phyloP scores from a whole-genome alignment of 75 land plant species.

The Sequoia sempervirens region DNA sequence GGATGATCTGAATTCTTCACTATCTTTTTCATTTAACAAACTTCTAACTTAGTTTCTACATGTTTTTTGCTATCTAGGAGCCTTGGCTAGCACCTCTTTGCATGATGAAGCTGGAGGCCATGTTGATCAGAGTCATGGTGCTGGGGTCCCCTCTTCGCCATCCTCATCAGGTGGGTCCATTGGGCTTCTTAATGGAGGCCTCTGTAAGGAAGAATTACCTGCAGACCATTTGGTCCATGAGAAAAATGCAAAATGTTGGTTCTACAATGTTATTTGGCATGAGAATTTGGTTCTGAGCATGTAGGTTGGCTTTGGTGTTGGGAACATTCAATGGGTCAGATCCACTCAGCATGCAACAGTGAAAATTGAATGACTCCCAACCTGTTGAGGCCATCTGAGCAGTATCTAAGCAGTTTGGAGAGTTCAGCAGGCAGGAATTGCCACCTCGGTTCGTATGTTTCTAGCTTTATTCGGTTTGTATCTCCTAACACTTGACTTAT shows the following conservation, averaged over 20 bases:
- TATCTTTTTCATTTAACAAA: not conserved
- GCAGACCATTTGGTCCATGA: constrained; percentile 49
- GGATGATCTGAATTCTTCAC: not conserved
- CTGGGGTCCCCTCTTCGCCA: constrained; percentile 55
- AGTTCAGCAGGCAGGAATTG: constrained; percentile 27
- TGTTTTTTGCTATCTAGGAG: constrained; percentile 30
- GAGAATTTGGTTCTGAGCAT: constrained; percentile 50
- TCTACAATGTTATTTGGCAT: constrained; percentile 38
- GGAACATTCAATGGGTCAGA: constrained; percentile 42
- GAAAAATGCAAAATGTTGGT: constrained; percentile 33
- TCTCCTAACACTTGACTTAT: constrained; percentile 32
- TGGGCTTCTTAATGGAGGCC: constrained; percentile 64
- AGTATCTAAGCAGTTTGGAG: constrained; percentile 45
- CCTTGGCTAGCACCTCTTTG: constrained; percentile 37
- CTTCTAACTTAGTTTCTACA: not conserved
- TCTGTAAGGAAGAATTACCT: constrained; percentile 54
- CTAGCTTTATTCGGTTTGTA: constrained; percentile 59
- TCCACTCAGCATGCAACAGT: constrained; percentile 57
- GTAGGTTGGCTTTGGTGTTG: constrained; percentile 67
- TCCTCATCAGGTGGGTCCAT: constrained; percentile 94
- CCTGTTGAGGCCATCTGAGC: constrained; percentile 45
- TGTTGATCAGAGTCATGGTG: constrained; percentile 28
- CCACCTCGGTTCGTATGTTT: constrained; percentile 85
- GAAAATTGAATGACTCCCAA: constrained; percentile 55
- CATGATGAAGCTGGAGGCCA: constrained; percentile 52